Conservation (phyloP, 2,329 filamentous ascomycete species). For the Apiospora phragmitis region DNA sequence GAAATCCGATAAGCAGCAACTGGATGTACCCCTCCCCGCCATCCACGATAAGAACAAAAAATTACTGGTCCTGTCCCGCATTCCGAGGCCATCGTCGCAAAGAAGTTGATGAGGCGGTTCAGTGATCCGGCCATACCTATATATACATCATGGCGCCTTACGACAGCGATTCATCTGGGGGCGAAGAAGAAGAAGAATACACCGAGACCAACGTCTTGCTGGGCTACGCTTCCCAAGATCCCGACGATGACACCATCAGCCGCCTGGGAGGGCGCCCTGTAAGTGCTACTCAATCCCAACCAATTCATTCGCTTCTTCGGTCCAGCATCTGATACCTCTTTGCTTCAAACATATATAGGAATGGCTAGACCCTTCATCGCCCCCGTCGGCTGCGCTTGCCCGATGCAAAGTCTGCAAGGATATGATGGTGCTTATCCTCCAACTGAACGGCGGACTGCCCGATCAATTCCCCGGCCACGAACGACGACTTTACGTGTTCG, state of each 20-base stretch:
- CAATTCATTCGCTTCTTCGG: neutral
- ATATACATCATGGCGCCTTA: slow-evolving; percentile 47
- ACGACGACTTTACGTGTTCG: slow-evolving; percentile 82
- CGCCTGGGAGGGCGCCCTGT: slow-evolving; percentile 87
- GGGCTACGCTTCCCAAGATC: slow-evolving; percentile 82
- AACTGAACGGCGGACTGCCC: slow-evolving; percentile 88
- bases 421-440: slow-evolving; percentile 80
- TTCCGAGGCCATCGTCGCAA: neutral
- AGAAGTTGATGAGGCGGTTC: neutral
- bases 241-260: slow-evolving; percentile 80
- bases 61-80: neutral
- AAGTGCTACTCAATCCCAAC: slow-evolving; percentile 38
- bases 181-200: slow-evolving; percentile 62
- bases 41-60: slow-evolving; percentile 2
- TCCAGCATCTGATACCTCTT: neutral
- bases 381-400: slow-evolving; percentile 75
- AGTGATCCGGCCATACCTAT: neutral
- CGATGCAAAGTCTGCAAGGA: slow-evolving; percentile 87
- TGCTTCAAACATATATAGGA: slow-evolving; percentile 53
- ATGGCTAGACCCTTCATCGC: slow-evolving; percentile 74
- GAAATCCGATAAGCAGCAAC: neutral
- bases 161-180: slow-evolving; percentile 82
- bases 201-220: slow-evolving; percentile 86
- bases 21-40: neutral
- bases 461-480: slow-evolving; percentile 86